Conservation (phyloP, 805 yeast genomes). For the Metschnikowia orientalis region DNA sequence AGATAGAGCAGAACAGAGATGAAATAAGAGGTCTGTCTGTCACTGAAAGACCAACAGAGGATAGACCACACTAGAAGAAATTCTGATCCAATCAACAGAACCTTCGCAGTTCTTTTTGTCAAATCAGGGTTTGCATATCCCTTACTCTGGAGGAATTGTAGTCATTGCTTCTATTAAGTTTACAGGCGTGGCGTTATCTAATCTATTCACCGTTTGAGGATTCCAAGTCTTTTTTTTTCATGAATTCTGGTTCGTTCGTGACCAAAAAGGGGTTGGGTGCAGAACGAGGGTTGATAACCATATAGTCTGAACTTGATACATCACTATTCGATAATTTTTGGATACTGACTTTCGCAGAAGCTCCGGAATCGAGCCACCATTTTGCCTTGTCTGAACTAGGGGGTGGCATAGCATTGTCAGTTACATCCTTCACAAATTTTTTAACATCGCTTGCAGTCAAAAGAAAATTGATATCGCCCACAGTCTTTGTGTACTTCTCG, state of each 20-base stretch:
- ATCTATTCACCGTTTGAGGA: slow-evolving; percentile 5
- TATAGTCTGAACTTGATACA: slow-evolving; percentile 17
- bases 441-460: slow-evolving; percentile 25
- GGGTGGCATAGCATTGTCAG: slow-evolving; percentile 60
- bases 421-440: slow-evolving; percentile 25
- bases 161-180: too few relatives aligned
- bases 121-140: too few relatives aligned
- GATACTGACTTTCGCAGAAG: slow-evolving; percentile 63
- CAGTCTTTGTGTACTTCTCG: slow-evolving; percentile 44
- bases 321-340: slow-evolving; percentile 36
- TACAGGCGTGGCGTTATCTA: too few relatives aligned
- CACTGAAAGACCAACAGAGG: too few relatives aligned
- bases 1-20: slow-evolving; percentile 33
- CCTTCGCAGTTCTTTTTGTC: too few relatives aligned
- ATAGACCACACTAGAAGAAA: too few relatives aligned
- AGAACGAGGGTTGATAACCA: slow-evolving; percentile 61
- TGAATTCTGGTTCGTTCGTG: slow-evolving; percentile 50
- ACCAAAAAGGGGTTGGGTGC: slow-evolving; percentile 70
- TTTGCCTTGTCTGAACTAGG: slow-evolving; percentile 78
- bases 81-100: too few relatives aligned
- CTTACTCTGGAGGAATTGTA: too few relatives aligned
- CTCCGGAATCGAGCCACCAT: slow-evolving; percentile 91
- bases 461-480: slow-evolving; percentile 41
- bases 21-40: slow-evolving; percentile 4
- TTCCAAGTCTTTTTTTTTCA: slow-evolving; percentile 24